Evolutionary conservation across 2,329 filamentous ascomycete species (phyloP).

Genomic region (Dactylellina sp.): DNA sequence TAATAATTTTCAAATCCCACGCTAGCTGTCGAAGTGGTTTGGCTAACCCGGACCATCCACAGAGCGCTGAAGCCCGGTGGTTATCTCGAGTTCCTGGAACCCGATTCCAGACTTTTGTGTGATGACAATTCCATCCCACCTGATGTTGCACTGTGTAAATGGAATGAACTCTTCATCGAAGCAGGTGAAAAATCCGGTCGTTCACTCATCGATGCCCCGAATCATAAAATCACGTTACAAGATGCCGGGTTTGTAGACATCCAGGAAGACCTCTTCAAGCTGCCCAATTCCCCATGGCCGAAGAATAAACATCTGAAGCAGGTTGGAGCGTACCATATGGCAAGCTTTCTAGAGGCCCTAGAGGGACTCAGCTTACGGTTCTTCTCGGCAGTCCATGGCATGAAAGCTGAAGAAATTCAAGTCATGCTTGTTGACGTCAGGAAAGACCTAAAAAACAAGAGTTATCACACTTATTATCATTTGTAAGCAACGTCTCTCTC

Average conservation of each 20-base stretch:
- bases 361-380: conserved; percentile 59
- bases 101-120: conserved; percentile 70
- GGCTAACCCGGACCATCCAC: background rate
- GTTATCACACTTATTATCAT: conserved; percentile 54
- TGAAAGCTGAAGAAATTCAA: conserved; percentile 49
- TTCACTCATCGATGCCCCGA: conserved; percentile 52
- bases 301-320: conserved; percentile 61
- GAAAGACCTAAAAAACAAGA: conserved; percentile 56
- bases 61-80: conserved; percentile 58
- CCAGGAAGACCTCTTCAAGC: conserved; percentile 67
- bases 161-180: conserved; percentile 55
- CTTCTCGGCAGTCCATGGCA: conserved; percentile 57
- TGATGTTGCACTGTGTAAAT: conserved; percentile 40
- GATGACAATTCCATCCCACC: conserved; percentile 62
- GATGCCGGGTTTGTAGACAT: conserved; percentile 70
- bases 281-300: conserved; percentile 71
- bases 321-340: conserved; percentile 59
- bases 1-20: conserved; percentile 64
- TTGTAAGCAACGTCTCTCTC: conserved; percentile 64
- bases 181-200: conserved; percentile 51
- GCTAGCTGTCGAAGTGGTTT: too few species aligned
- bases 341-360: conserved; percentile 58
- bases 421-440: conserved; percentile 56
- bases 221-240: conserved; percentile 52
- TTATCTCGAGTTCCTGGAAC: conserved; percentile 57